Conservation (phyloP, 352 stramenopile species). For the Phytopythium oedochilum region DNA sequence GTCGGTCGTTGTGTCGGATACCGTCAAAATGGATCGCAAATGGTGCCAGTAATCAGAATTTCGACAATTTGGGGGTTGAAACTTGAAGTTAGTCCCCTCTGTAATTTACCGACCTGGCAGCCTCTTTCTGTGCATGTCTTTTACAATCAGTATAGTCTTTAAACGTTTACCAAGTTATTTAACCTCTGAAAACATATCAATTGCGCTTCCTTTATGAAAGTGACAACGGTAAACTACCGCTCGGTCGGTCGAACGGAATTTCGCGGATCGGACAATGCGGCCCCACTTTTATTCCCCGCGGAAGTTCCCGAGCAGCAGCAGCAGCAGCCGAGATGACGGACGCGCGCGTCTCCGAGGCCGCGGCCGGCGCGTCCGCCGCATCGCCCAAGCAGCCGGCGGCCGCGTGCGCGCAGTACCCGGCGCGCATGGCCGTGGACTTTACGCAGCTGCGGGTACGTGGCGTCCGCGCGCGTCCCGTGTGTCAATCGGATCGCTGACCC, state of each 20-base stretch:
- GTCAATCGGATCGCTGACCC: too few relatives aligned
- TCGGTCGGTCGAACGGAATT: not conserved
- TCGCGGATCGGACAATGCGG: slow-evolving; percentile 1
- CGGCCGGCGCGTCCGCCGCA: slow-evolving; percentile 2
- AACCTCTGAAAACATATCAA: not conserved
- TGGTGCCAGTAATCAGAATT: not conserved
- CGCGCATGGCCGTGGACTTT: slow-evolving; percentile 64
- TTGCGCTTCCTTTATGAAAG: not conserved
- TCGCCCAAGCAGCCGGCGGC: slow-evolving; percentile 21
- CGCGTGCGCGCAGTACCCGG: slow-evolving; percentile 45
- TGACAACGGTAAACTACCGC: not conserved
- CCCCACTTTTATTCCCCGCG: slow-evolving; percentile 3
- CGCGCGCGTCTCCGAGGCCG: slow-evolving; percentile 1
- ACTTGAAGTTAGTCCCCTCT: slow-evolving; percentile 4
- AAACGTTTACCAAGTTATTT: not conserved
- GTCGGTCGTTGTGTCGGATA: too few relatives aligned
- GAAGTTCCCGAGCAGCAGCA: not conserved
- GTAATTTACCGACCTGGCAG: not conserved
- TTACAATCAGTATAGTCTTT: not conserved
- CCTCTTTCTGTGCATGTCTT: not conserved
- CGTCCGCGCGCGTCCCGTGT: not conserved
- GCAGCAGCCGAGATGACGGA: not conserved
- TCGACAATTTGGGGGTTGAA: not conserved
- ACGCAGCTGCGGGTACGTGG: slow-evolving; percentile 55
- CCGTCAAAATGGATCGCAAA: too few relatives aligned